phyloP scores from a whole-genome alignment of 495 filamentous ascomycete genomes.

The Talaromyces stipitatus region DNA sequence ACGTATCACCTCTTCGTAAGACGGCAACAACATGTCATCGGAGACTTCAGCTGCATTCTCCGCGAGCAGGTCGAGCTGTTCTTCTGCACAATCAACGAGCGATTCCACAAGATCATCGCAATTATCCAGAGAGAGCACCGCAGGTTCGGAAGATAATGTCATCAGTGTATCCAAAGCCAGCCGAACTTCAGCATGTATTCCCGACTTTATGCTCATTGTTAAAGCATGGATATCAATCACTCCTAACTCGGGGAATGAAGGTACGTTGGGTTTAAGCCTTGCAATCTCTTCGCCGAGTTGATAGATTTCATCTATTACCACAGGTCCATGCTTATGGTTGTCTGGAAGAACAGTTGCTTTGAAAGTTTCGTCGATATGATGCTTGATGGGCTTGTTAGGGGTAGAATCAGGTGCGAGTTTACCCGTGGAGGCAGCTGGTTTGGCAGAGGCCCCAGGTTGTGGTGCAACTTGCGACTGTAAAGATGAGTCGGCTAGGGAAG shows the following conservation, averaged over 20 bases:
- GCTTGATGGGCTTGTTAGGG: constrained; percentile 39
- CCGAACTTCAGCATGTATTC: constrained; percentile 79
- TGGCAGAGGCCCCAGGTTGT: constrained; percentile 20
- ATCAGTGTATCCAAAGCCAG: constrained; percentile 80
- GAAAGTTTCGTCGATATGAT: constrained; percentile 34
- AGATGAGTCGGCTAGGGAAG: constrained; percentile 22
- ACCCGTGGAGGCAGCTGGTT: constrained; percentile 27
- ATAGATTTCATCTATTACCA: constrained; percentile 52
- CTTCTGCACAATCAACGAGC: constrained; percentile 83
- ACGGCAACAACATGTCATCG: constrained; percentile 67
- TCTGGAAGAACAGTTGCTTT: constrained; percentile 52
- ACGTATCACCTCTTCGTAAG: constrained; percentile 83
- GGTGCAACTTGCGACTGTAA: constrained; percentile 4
- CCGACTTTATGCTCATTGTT: constrained; percentile 85
- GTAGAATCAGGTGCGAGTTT: constrained; percentile 40
- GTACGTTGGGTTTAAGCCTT: constrained; percentile 61
- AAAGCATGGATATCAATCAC: constrained; percentile 87
- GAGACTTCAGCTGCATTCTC: constrained; percentile 77
- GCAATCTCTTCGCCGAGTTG: constrained; percentile 56
- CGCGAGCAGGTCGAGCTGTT: constrained; percentile 70
- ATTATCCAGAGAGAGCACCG: constrained; percentile 55
- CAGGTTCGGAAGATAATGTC: constrained; percentile 57
- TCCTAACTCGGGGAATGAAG: constrained; percentile 69
- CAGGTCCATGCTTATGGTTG: constrained; percentile 55
- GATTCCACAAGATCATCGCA: constrained; percentile 87